Base-by-base conservation (phyloP, 2,329 filamentous ascomycete species). In the Scytalidium sp. region DNA sequence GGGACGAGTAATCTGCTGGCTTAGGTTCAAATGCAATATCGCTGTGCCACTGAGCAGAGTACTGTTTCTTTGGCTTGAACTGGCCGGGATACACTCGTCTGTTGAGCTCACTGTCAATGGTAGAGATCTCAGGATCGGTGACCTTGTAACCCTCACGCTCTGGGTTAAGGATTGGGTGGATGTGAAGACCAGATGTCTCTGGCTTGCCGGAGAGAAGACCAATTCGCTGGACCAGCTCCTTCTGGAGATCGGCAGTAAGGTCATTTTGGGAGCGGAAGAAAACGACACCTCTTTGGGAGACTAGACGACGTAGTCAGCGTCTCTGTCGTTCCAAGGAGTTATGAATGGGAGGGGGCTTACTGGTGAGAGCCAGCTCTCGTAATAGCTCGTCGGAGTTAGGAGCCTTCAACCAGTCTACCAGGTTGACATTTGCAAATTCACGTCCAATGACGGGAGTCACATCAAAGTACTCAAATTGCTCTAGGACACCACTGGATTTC, bases 211-310 rank as follows among this genome's bases (percentile, higher is more conserved):
- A 72, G 0, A 83, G 71, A 57, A 80, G 66, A 6, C 83, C 83
- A 1, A 86, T 73, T 0, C 75, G 72, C 39, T 84, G 75, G 21
- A 83, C 78, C 0, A 90, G 73, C 45, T 82, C 68, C 66, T 89
- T 89, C 60, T 87, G 83, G 2, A 85, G 72, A 1, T 83, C 80
- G 58, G 84, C 76, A 53, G 75, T 76, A 29, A 87, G 67, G 43
- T 73, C 69, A 60, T 84, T 72, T 54, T 89, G 85, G 17, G 77
- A 73, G 19, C 84, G 80, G 68, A 89, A 86, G 70, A 88, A 87
- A 42, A 88, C 83, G 1, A 88, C 85, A 10, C 84, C 84, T 1
- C 85, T 79, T 52, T 81, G 78, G 1, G 84, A 87, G 57, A 88
- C 84, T 85, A 21, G 6, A 17, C 3, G 19, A 40, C 21, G 70